phyloP scores from a whole-genome alignment of 192 early-diverging fungal species.

The Phycomyces blakesleeanus region DNA sequence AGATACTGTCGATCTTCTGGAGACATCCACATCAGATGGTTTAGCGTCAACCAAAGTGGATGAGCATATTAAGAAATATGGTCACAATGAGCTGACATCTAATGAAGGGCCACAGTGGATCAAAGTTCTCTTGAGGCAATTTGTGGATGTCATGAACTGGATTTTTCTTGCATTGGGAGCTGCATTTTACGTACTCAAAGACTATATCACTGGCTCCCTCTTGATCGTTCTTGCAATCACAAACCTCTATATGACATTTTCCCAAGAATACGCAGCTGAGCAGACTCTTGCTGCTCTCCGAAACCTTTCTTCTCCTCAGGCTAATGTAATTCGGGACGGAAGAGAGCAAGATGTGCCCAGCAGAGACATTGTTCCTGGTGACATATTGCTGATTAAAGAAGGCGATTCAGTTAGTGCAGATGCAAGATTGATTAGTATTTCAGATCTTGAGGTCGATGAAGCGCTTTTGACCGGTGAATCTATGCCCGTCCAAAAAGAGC shows the following conservation, averaged over 20 bases:
- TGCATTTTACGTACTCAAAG: conserved; percentile 56
- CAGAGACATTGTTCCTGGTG: conserved; percentile 79
- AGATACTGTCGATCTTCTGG: neutral
- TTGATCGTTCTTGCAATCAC: conserved; percentile 75
- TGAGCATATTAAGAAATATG: conserved; percentile 40
- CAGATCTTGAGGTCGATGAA: conserved; percentile 90
- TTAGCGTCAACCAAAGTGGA: conserved; percentile 38
- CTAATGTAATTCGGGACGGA: conserved; percentile 84
- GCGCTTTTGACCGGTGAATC: conserved; percentile 91
- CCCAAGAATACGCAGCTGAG: conserved; percentile 93
- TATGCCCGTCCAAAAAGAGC: conserved; percentile 69
- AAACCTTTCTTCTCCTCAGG: conserved; percentile 80
- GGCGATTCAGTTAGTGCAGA: conserved; percentile 93
- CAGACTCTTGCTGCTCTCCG: conserved; percentile 89
- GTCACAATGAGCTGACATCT: conserved; percentile 60
- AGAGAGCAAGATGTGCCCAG: conserved; percentile 67
- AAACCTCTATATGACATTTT: conserved; percentile 87
- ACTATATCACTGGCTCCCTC: conserved; percentile 67
- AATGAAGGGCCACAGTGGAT: conserved; percentile 55
- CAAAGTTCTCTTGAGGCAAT: conserved; percentile 59
- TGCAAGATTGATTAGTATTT: conserved; percentile 72
- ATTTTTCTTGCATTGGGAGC: conserved; percentile 45
- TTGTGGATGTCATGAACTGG: conserved; percentile 59
- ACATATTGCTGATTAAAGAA: conserved; percentile 85
- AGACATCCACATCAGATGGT: conserved; percentile 21